Evolutionary conservation across 148 eudicot genomes (phyloP).

Genomic region (Diospyros kaki): DNA sequence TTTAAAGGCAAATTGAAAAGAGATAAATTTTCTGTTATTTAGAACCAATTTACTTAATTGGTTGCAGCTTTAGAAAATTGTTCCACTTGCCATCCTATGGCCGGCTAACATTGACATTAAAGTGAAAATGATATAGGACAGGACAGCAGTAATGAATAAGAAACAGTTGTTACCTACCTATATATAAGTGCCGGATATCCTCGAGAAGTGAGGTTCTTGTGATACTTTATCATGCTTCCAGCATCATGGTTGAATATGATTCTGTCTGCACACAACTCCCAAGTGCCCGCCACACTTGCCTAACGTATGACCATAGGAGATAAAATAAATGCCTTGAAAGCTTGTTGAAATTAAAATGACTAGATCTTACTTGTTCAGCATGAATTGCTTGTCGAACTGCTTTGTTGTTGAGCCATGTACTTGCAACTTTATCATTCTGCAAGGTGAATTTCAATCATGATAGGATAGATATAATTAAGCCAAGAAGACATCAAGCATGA

Average conservation of each 20-base stretch:
- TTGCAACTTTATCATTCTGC: conserved; percentile 80
- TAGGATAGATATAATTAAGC: background rate
- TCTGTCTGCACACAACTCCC: conserved; percentile 72
- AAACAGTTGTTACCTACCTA: conserved; percentile 41
- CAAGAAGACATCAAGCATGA: background rate
- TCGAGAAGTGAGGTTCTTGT: conserved; percentile 76
- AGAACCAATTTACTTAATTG: too few species aligned
- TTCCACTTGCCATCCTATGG: too few species aligned
- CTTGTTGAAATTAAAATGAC: conserved; percentile 5
- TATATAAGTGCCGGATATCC: conserved; percentile 83
- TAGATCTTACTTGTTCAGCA: conserved; percentile 50
- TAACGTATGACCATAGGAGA: conserved; percentile 16
- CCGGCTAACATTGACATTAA: background rate
- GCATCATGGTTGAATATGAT: conserved; percentile 62
- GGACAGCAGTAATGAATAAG: background rate
- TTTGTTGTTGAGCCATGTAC: conserved; percentile 69
- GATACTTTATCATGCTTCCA: conserved; percentile 94
- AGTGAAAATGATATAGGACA: background rate
- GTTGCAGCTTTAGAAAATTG: too few species aligned
- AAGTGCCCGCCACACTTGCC: conserved; percentile 60
- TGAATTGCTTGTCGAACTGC: conserved; percentile 81
- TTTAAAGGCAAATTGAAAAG: too few species aligned
- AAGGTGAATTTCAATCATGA: conserved; percentile 1
- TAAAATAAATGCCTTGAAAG: background rate
- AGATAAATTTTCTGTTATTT: too few species aligned